Base-by-base conservation (phyloP, 768 basidiomycete species). In the Piloderma croceum region DNA sequence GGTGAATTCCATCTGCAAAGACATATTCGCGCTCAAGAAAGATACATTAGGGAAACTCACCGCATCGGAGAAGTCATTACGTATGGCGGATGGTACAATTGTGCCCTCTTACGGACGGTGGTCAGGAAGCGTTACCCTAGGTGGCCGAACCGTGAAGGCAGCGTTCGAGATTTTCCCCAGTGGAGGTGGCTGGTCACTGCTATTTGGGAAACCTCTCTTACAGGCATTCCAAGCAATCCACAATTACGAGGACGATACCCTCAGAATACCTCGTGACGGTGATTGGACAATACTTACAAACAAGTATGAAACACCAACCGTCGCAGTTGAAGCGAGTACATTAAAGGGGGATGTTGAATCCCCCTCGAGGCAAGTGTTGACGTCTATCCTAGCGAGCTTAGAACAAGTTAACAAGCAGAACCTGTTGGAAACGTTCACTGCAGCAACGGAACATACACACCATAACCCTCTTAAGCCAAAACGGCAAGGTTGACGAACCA, bases 151-250 rank as follows among this genome's bases (percentile, higher is more conserved):
- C 18, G 15, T 27, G 11, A 27, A 13, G 19, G 49, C 43, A 17
- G 11, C 12, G 4, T 43, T 53, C 29, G 49, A 53, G 34, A 34
- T 53, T 3, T 50, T 53, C 31, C 32, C 44, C 24, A 50, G 51
- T 34, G 38, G 41, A 20, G 51, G 49, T 24, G 40, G 45, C 5
- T 53, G 49, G 46, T 10, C 19, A 3, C 22, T 46, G 9, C 35
- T 53, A 12, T 32, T 53, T 6, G 49, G 51, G 34, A 50, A 47
- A 18, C 48, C 51, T 11, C 42, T 50, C 0, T 41, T 53, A 20
- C 34, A 43, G 11, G 9, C 18, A 6, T 50, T 53, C 39, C 36
- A 24, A 3, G 46, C 49, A 4, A 33, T 40, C 18, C 51, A 50
- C 31, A 39, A 44, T 10, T 49, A 50, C 23, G 24, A 11, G 6